Evolutionary conservation across 2,329 filamentous ascomycete species (phyloP).

Genomic region (Clonostachys rosea): DNA sequence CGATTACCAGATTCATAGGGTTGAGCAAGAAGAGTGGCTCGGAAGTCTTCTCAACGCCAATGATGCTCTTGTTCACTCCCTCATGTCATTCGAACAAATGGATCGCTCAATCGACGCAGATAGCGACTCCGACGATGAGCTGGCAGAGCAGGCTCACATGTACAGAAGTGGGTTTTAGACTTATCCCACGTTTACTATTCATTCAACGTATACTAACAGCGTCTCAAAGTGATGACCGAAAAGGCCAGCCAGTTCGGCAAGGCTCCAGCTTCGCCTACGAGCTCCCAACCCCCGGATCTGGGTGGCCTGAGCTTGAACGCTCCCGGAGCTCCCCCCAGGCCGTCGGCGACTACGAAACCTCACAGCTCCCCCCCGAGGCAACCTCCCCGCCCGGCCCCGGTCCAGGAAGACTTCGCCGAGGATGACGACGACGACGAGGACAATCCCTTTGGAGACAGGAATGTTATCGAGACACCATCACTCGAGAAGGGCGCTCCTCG

Average conservation of each 20-base stretch:
- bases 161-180: slow-evolving; percentile 46
- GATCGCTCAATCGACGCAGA: slow-evolving; percentile 79
- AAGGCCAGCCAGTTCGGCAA: slow-evolving; percentile 43
- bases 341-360: slow-evolving; percentile 41
- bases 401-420: slow-evolving; percentile 34
- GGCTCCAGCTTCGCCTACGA: slow-evolving; percentile 32
- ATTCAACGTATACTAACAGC: not conserved
- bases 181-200: too few species aligned
- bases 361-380: slow-evolving; percentile 41
- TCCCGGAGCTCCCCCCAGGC: slow-evolving; percentile 41
- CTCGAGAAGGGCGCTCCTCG: slow-evolving; percentile 19
- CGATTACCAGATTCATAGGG: slow-evolving; percentile 66
- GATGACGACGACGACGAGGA: slow-evolving; percentile 73
- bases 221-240: slow-evolving; percentile 41
- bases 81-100: slow-evolving; percentile 93
- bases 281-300: slow-evolving; percentile 33
- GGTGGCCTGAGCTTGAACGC: slow-evolving; percentile 36
- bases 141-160: slow-evolving; percentile 61
- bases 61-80: slow-evolving; percentile 86
- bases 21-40: slow-evolving; percentile 88
- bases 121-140: slow-evolving; percentile 65
- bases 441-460: slow-evolving; percentile 81
- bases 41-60: slow-evolving; percentile 90
- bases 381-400: slow-evolving; percentile 26
- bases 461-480: slow-evolving; percentile 50